These are phyloP conservation scores for Umbelopsis vinacea DNA, from an alignment of 192 early-diverging fungal species.

Conservation along the genomic window DNA sequence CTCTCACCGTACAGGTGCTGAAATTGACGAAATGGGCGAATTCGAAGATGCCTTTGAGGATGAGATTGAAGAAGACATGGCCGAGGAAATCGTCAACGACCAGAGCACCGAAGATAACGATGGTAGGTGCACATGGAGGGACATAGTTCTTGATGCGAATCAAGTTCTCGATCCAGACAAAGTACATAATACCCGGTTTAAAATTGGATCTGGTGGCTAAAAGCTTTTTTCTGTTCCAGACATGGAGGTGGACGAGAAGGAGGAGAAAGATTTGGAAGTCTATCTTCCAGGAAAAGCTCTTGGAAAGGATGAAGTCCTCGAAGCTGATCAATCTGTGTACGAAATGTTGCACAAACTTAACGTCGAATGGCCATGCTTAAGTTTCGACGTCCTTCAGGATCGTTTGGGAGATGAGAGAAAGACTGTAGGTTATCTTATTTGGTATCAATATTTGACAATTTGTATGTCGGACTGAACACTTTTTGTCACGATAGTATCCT, in stretches of 20 bases:
- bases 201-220: background rate
- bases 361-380: slow-evolving; percentile 95
- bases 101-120: slow-evolving; percentile 47
- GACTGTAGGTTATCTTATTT: slow-evolving; percentile 45
- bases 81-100: slow-evolving; percentile 46
- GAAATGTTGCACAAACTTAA: slow-evolving; percentile 96
- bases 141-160: background rate
- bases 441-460: background rate
- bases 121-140: background rate
- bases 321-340: slow-evolving; percentile 94
- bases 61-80: slow-evolving; percentile 73
- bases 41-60: slow-evolving; percentile 96
- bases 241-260: slow-evolving; percentile 57
- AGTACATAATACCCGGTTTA: no score
- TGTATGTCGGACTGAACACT: background rate
- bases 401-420: slow-evolving; percentile 78
- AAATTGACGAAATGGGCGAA: slow-evolving; percentile 77
- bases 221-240: slow-evolving; percentile 12
- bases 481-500: slow-evolving; percentile 66
- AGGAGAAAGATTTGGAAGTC: slow-evolving; percentile 68
- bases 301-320: slow-evolving; percentile 85
- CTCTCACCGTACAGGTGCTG: slow-evolving; percentile 24
- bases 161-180: background rate
- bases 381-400: slow-evolving; percentile 94
- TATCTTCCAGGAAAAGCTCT: slow-evolving; percentile 92